Evolutionary conservation across 495 filamentous ascomycete genomes (phyloP), one percentile per base, ranked within the genome.

Genomic region (Poronia punctata): DNA sequence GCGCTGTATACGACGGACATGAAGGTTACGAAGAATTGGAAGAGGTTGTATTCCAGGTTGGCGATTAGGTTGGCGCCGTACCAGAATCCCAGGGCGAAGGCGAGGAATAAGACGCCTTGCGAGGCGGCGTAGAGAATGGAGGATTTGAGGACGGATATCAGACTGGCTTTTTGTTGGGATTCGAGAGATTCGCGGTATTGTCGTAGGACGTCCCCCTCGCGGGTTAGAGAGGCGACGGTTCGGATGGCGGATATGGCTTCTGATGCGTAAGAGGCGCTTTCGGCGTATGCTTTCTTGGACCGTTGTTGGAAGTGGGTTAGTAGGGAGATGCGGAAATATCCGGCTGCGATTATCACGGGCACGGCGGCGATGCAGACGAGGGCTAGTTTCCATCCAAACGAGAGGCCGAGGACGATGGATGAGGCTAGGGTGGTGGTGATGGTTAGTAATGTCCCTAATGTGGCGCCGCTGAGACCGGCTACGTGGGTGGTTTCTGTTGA

Each of bases 201-300:
- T 15, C 63, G 40, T 58, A 83, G 74, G 3, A 98, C 88, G 52
- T 95, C 86, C 0, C 66, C 54, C 60, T 96, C 89, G 26, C 88
- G 74, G 1, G 87, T 92, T 22, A 96, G 70, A 18, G 82, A 83
- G n/a, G 89, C 89, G 16, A 97, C 87, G 17, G 89, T 97, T 19
- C 88, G 84, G 53, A 95, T 95, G 11, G 88, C 86, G 4, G 79
- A 81, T 25, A 88, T 89, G 21, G 88, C 87, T 55, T 97, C 90
- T 45, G 89, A 94, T 16, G 90, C 90, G 52, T 83, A 92, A 43
- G 74, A 79, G 24, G 86, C 86, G 35, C 82, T 84, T 9, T 72
- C 65, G 52, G 85, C 82, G 46, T 92, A 92, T 0, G 82, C 80
- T 18, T 63, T 60, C 66, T 88, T 84, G 0, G 79, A 73, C 21